Conservation (phyloP, 2,329 filamentous ascomycete genomes). For the Aspergillus melleus region DNA sequence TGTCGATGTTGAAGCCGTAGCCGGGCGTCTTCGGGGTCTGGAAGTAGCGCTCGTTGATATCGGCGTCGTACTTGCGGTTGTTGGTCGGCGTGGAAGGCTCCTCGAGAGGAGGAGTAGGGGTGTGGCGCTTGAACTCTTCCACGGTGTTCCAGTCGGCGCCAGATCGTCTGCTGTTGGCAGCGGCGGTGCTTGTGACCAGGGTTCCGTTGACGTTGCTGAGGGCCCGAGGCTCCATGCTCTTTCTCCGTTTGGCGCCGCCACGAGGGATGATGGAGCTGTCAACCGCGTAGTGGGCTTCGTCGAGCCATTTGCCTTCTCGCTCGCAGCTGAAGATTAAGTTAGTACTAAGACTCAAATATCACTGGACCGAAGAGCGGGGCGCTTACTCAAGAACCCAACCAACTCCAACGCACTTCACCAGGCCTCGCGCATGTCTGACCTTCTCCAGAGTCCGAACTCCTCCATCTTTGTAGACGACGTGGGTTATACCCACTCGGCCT, state of each 20-base stretch:
- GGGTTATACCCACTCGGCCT: constrained; percentile 72
- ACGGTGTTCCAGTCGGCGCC: constrained; percentile 30
- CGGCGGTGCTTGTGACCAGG: constrained; percentile 46
- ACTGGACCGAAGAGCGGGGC: no score
- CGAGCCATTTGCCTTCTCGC: constrained; percentile 72
- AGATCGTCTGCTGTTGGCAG: constrained; percentile 29
- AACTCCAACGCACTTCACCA: constrained; percentile 83
- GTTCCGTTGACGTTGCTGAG: constrained; percentile 69
- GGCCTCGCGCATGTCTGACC: constrained; percentile 68
- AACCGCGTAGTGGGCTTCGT: constrained; percentile 68
- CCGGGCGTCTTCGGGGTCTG: constrained; percentile 36
- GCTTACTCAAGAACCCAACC: constrained; percentile 86
- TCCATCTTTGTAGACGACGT: constrained; percentile 89
- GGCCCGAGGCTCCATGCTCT: constrained; percentile 77
- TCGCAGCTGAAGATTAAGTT: constrained; percentile 60
- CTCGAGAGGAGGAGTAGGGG: constrained; percentile 27
- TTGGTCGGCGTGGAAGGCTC: constrained; percentile 16
- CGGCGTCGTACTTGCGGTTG: constrained; percentile 9
- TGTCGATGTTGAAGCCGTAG: constrained; percentile 38
- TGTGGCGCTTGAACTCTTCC: constrained; percentile 36
- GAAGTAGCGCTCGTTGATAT: constrained; percentile 20
- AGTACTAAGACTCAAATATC: constrained; percentile 1
- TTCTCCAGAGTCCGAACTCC: constrained; percentile 78
- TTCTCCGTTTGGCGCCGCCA: constrained; percentile 69
- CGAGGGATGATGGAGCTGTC: constrained; percentile 68